Evolutionary conservation across 2,329 filamentous ascomycete genomes (phyloP), one percentile per base, ranked within the genome.

Genomic region (Claviceps paspali): DNA sequence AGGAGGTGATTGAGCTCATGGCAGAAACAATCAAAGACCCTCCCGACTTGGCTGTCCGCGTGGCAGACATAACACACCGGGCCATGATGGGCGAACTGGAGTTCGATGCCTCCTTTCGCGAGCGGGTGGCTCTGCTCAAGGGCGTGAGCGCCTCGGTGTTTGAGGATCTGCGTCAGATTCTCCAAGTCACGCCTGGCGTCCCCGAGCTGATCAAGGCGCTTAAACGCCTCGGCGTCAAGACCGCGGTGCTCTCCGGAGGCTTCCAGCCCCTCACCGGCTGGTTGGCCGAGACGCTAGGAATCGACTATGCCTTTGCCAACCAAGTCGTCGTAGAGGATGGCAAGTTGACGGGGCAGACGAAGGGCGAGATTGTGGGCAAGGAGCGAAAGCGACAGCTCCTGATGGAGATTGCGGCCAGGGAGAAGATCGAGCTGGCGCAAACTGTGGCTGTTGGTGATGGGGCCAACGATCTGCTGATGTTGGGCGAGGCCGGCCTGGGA

Each of bases 61-160:
- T 98, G 28, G 82, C 85, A 8, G 76, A 79, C 49, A 96, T 98
- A 48, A 98, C 91, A 0, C 79, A 80, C 41, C 80, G 86, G 24
- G 88, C 91, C 26, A 98, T 98, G 91, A 79, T 88, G 47, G 91
- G 91, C 42, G 87, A 96, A 63, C 68, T 96, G 26, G 87, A 95
- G 56, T 98, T 98, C 49, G 78, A 87, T 36, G 73, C 74, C 1
- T 87, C 82, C 1, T 76, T 98, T 52, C 76, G 78, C 40, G 83
- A 82, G 54, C 73, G 91, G 15, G 85, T 92, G 21, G 70, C 70
- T 29, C 67, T 96, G 30, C 71, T 98, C 29, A 81, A 79, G 49
- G 88, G 87, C 23, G 76, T 95, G 6, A 76, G 82, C 0, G 76
- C 71, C 8, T 73, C 73, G 39, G 79, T 96, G 12, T 93, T 92